Evolutionary conservation across 805 yeast genomes (phyloP).

Genomic region (Metschnikowia cerradonensis): DNA sequence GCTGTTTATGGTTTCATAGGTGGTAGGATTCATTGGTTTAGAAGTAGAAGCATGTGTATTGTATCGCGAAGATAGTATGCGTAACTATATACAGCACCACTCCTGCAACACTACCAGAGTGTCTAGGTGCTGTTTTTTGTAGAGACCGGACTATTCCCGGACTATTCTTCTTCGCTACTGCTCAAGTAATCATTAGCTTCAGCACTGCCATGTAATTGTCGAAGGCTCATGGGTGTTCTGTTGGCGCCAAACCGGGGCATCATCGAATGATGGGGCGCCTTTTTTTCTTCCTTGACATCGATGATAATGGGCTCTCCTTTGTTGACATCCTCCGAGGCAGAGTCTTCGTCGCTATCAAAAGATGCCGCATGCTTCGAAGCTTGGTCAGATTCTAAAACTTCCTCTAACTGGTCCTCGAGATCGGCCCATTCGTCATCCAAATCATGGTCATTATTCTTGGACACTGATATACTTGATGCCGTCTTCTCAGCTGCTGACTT

Average conservation of each 20-base stretch:
- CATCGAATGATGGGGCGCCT: conserved; percentile 3
- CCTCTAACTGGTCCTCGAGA: conserved; percentile 40
- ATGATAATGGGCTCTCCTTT: conserved; percentile 24
- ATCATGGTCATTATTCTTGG: conserved; percentile 16
- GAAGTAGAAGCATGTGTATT: background rate
- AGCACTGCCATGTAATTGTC: conserved; percentile 32
- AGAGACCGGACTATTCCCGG: conserved; percentile 14
- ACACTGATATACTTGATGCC: background rate
- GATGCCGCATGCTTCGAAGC: conserved; percentile 8
- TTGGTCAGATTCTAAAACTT: conserved; percentile 29
- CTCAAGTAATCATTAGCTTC: conserved; percentile 22
- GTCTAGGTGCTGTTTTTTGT: background rate
- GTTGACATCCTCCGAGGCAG: conserved; percentile 19
- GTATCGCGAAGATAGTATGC: conserved; percentile 1
- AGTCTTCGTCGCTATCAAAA: conserved; percentile 24
- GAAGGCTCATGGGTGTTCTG: conserved; percentile 37
- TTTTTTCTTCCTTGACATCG: conserved; percentile 23
- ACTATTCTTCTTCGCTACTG: conserved; percentile 32
- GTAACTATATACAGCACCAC: conserved; percentile 1
- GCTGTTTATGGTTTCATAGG: background rate
- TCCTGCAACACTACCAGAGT: conserved; percentile 3
- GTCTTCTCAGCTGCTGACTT: background rate
- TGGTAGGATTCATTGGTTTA: background rate
- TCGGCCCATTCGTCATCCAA: conserved; percentile 41
- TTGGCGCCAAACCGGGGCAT: conserved; percentile 3